These are phyloP conservation scores for Geranium rotundifolium DNA, from an alignment of 345 rosid genomes.

Conservation along the genomic window DNA sequence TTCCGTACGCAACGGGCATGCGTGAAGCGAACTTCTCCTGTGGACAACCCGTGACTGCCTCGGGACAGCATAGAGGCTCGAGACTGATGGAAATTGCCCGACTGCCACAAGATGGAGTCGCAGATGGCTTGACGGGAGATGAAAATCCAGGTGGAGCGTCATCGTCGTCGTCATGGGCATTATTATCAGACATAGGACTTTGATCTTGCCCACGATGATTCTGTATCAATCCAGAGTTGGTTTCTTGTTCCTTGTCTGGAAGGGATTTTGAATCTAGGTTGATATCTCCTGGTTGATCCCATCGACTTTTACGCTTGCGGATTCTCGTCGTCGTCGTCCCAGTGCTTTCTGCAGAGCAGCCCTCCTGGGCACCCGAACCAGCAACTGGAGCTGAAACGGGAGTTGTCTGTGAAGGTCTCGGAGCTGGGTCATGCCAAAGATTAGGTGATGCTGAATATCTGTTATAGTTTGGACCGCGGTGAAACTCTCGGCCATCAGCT, in stretches of 20 bases:
- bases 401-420: conserved; percentile 39
- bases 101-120: conserved; percentile 21
- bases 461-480: conserved; percentile 28
- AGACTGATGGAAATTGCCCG: conserved; percentile 16
- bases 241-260: conserved; percentile 25
- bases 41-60: conserved; percentile 32
- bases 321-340: conserved; percentile 25
- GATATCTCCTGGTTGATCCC: conserved; percentile 76
- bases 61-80: conserved; percentile 14
- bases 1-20: conserved; percentile 69
- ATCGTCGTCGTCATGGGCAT: conserved; percentile 26
- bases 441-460: conserved; percentile 29
- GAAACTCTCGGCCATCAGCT: conserved; percentile 47
- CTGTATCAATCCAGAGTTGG: conserved; percentile 15
- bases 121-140: conserved; percentile 22
- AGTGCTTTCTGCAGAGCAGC: conserved; percentile 22
- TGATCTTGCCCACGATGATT: conserved; percentile 16
- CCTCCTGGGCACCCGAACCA: conserved; percentile 30
- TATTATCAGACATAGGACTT: conserved; percentile 12
- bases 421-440: conserved; percentile 36
- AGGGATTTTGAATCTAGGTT: conserved; percentile 16
- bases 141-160: conserved; percentile 90
- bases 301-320: conserved; percentile 93
- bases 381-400: conserved; percentile 23
- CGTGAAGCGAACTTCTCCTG: conserved; percentile 54